Conservation (phyloP, 139 green algal species). For the Limnomonas spitsbergensis region DNA sequence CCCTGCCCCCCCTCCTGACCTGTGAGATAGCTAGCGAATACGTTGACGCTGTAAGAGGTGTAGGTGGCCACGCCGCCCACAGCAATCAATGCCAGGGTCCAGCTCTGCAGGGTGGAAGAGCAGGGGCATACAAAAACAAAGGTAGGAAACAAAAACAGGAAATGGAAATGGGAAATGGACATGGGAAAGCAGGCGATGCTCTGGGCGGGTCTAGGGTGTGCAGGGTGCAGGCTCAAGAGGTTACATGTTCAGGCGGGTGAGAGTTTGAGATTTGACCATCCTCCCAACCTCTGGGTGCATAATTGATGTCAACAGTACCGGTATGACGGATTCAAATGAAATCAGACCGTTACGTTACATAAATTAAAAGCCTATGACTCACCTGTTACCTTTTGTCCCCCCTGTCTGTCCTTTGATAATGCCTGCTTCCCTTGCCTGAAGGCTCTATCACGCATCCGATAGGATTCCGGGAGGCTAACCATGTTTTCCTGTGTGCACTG, state of each 20-base stretch:
- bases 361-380: too few relatives aligned
- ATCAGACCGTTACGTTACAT: too few relatives aligned
- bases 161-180: not conserved
- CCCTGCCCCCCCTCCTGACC: slow-evolving; percentile 29
- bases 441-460: too few relatives aligned
- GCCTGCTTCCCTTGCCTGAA: too few relatives aligned
- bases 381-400: too few relatives aligned
- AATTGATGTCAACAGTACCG: too few relatives aligned
- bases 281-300: too few relatives aligned
- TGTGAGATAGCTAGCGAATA: slow-evolving; percentile 71
- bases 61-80: slow-evolving; percentile 45
- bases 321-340: too few relatives aligned
- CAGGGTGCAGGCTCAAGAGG: too few relatives aligned
- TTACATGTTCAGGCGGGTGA: not conserved
- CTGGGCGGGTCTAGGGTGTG: too few relatives aligned
- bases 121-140: not conserved
- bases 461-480: too few relatives aligned
- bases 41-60: slow-evolving; percentile 60
- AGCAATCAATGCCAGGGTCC: slow-evolving; percentile 46
- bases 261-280: not conserved
- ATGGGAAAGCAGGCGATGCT: not conserved
- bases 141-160: not conserved
- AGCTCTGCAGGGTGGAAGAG: slow-evolving; percentile 28
- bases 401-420: too few relatives aligned
- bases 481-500: not conserved